A percentile compares a stretch with the other conserved stretches of the same genome.
Evolutionary conservation across 192 early-diverging fungal genomes (phyloP).

Genomic region (Backusella luteola): DNA sequence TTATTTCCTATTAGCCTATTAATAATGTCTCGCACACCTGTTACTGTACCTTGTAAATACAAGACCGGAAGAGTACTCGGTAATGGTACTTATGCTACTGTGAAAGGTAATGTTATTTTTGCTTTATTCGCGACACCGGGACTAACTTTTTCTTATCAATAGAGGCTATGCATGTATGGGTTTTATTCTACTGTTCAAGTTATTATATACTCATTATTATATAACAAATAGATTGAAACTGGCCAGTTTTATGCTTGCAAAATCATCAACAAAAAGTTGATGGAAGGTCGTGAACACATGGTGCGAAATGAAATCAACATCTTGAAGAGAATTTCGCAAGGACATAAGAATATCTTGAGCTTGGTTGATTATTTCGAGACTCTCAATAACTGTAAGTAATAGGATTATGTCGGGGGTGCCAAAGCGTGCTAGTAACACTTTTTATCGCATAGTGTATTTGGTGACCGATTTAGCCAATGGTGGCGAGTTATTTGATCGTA

Average conservation of each 20-base stretch:
- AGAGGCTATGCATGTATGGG: constrained; percentile 56
- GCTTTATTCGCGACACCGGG: neutral
- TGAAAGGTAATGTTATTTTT: constrained; percentile 51
- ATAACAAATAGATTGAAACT: constrained; percentile 54
- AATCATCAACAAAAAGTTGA: constrained; percentile 73
- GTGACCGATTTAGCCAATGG: constrained; percentile 82
- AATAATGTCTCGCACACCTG: neutral
- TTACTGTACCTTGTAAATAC: constrained; percentile 57
- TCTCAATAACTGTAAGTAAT: constrained; percentile 52
- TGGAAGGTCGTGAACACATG: constrained; percentile 67
- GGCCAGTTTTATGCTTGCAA: constrained; percentile 76
- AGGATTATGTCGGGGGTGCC: neutral
- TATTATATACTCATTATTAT: too few relatives aligned
- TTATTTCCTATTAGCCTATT: neutral
- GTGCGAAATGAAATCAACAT: constrained; percentile 75
- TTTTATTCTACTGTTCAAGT: neutral
- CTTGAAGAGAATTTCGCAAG: constrained; percentile 64
- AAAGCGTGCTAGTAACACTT: neutral
- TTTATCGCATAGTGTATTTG: constrained; percentile 57
- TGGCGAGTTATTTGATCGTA: constrained; percentile 92
- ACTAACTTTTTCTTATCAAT: neutral
- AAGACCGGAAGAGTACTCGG: constrained; percentile 65
- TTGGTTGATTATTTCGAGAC: constrained; percentile 84
- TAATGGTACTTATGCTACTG: constrained; percentile 65
- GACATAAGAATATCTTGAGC: constrained; percentile 69